These are phyloP conservation scores for Coemansia guatemalensis DNA, from an alignment of 192 early-diverging fungal species.

Conservation along the genomic window DNA sequence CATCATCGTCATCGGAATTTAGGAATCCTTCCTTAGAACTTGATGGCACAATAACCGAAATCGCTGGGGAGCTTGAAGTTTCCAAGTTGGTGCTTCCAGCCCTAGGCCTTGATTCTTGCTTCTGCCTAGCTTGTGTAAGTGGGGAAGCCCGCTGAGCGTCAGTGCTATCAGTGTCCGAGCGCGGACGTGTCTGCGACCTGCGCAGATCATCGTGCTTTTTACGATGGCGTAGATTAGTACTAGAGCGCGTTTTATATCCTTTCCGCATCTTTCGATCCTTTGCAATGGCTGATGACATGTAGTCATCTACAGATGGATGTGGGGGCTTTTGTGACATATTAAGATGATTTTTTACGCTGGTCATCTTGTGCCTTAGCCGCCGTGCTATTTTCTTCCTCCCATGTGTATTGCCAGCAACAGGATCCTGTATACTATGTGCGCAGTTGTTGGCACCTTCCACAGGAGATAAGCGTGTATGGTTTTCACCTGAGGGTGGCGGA, in stretches of 20 bases:
- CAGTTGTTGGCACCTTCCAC: too few relatives aligned
- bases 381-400: background rate
- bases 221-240: background rate
- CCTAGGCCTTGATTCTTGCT: background rate
- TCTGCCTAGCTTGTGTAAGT: background rate
- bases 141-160: too few relatives aligned
- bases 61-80: slow-evolving; percentile 9
- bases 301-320: slow-evolving; percentile 22
- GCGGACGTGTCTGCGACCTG: background rate
- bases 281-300: slow-evolving; percentile 23
- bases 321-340: slow-evolving; percentile 12
- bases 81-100: background rate
- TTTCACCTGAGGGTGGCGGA: too few relatives aligned
- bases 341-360: background rate
- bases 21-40: background rate
- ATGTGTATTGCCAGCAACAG: background rate
- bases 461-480: too few relatives aligned
- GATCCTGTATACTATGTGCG: too few relatives aligned
- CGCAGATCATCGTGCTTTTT: background rate
- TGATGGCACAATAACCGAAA: slow-evolving; percentile 1
- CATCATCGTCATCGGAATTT: too few relatives aligned
- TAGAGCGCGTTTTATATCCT: background rate
- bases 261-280: slow-evolving; percentile 1
- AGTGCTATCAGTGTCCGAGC: too few relatives aligned
- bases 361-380: slow-evolving; percentile 14